Base-by-base conservation (phyloP, 805 yeast genomes). In the Debaryomyces hansenii region DNA sequence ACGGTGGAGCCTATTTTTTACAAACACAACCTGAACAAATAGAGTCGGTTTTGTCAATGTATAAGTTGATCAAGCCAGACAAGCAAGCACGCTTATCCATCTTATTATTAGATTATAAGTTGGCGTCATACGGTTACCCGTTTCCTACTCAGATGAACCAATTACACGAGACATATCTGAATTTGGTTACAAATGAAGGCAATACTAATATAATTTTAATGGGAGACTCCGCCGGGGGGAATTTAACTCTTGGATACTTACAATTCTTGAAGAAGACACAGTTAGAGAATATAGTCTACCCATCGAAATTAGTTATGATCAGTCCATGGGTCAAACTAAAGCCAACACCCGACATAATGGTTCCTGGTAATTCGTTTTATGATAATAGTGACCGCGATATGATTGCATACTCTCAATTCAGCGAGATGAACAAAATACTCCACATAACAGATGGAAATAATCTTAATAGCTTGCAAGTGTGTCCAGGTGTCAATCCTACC, bases 181-280 rank as follows among this genome's bases (percentile, higher is more conserved):
- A 45, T 15, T 53, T 66, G 18, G 44, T 60, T 20, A 38, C 42
- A 0, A 64, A 55, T 12, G 33, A 31, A 31, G 62, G 66, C 1
- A 51, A 54, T 42, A 44, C 52, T 12, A 69, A 70, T 40, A 56
- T 72, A 14, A 58, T 60, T 10, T 53, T 72, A 4, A 50, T 72
- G 52, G 77, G 77, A 3, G 77, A 72, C 50, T 70, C 75, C 1
- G 76, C 76, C 7, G 77, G 77, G 21, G 76, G 72, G 1, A 62
- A 71, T 51, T 60, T 72, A 48, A 53, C 63, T 11, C 50, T 71
- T 16, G 56, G 57, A 14, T 64, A 61, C 46, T 51, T 69, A 12
- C 67, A 69, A 43, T 59, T 49, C 37, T 53, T 70, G 50, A 57
- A 47, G 28, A 49, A 45, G 10, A 28, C 37, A 14, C 18, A 24